Evolutionary conservation across 2,329 filamentous ascomycete genomes (phyloP), one percentile per base, ranked within the genome.

Genomic region (Apiospora aurea): DNA sequence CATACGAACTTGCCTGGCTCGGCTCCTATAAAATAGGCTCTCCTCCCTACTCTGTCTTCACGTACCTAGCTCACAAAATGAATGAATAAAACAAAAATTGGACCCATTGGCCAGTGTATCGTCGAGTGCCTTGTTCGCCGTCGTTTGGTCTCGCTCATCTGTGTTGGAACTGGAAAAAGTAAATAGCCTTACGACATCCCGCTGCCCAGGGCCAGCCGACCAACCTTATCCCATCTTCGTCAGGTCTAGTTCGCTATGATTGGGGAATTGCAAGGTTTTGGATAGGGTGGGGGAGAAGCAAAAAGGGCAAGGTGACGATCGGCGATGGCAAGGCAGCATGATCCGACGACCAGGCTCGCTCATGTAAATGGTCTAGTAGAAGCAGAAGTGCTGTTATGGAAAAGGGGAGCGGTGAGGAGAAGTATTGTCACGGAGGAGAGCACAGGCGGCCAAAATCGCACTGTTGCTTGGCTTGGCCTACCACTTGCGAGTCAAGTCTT

Each of bases 11-110:
- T 47, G 66, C 8, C 18, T 43, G 41, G 14, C 46, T 21, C 44
- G 41, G 14, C 44, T 68, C 44, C 41, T 14, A n/a, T n/a, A 41
- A 47, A 34, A 64, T 14, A 64, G 57, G 57, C 21, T 41, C 10
- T 10, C n/a, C 66, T 68, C 41, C 66, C 66, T 68, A 47, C 41
- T 68, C 66, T 44, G 66, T 47, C 66, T 47, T 68, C 66, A 47
- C 43, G 43, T 68, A 68, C 41, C 41, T 68, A 68, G 24, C 26
- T 47, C 26, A 64, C 29, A 41, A 41, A 64, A 64, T n/a, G 34
- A 64, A 64, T 64, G 21, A 64, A 64, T 41, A n/a, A 64, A 41
- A 64, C 5, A 41, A 64, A 41, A 64, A 64, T 41, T 14, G 57
- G 41, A 61, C n/a, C 34, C 6, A 38, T n/a, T 64, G 29, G 8